Base-by-base conservation (phyloP, 495 filamentous ascomycete genomes). In the Xylaria longipes region DNA sequence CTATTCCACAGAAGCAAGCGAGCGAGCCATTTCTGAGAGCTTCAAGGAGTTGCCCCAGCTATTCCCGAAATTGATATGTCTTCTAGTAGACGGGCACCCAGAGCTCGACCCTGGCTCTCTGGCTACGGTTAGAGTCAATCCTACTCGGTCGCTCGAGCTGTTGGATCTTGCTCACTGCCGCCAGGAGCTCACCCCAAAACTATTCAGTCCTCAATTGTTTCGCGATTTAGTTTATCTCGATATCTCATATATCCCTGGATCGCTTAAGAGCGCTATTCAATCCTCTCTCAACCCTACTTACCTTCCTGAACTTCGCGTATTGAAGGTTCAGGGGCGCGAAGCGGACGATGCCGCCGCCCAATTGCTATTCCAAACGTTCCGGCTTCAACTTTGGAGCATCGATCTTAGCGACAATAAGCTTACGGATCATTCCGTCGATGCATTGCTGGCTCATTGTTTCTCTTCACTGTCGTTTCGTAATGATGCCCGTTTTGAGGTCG, bases 371-470 rank as follows among this genome's bases (percentile, higher is more conserved):
- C 39, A 66, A 52, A 52, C 72, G 0, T 82, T 85, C 46, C 29
- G 67, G 25, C 57, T 65, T 11, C 82, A 80, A 27, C 66, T 86
- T 25, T 86, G 84, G 84, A 84, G 84, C 66, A 65, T 87, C 12
- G 83, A 87, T 46, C 69, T 87, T 1, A 84, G 81, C 70, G 35
- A 78, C n/a, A 87, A 86, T 65, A 78, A 73, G 8, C 68, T 86
- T 14, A 77, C 80, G 0, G 81, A 84, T 71, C 67, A 37, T 11
- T 56, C 77, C 15, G 61, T 84, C n/a, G 65, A 80, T 20, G 11
- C 35, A 7, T 52, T 84, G 27, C 62, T 72, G 6, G 45, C 70
- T n/a, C 43, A 69, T 22, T 74, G 74, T 48, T 79, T 81, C 48
- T 77, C 79, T 1, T 35, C 67, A 4, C 62, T 60, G n/a, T 74